A percentile compares a stretch with the other conserved stretches of the same genome.
phyloP scores from a whole-genome alignment of 2,329 filamentous ascomycete genomes.

The Apiospora aurea region DNA sequence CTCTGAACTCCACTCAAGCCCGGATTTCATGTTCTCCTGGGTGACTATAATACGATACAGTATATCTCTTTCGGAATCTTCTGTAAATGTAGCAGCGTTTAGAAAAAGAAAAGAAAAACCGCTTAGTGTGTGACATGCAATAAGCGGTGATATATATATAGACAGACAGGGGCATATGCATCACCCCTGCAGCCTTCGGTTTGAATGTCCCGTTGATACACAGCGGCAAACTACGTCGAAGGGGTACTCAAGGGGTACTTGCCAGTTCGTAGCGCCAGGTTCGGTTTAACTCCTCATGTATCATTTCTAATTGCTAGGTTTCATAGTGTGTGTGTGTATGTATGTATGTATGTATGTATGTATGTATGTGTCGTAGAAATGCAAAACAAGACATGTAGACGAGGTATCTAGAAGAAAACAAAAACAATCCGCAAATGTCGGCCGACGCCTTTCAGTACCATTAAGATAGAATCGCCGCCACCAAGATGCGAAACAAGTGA shows the following conservation, averaged over 20 bases:
- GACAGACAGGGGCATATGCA: not conserved
- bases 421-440: not conserved
- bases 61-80: not conserved
- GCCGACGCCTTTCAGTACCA: not conserved
- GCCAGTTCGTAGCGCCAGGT: not conserved
- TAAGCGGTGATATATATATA: not conserved
- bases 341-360: not conserved
- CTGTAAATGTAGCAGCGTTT: not conserved
- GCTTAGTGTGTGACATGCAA: not conserved
- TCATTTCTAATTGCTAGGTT: not conserved
- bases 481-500: not conserved
- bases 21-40: not conserved
- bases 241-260: not conserved
- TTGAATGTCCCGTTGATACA: not conserved
- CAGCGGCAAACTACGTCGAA: not conserved
- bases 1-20: not conserved
- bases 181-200: not conserved
- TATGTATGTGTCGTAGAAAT: not conserved
- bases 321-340: not conserved
- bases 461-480: not conserved
- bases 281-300: not conserved
- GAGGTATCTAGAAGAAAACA: constrained; percentile 12
- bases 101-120: not conserved
- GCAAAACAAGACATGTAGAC: not conserved
- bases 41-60: not conserved